Evolutionary conservation across 2,329 filamentous ascomycete species (phyloP).

Genomic region (Aureobasidium namibiae): DNA sequence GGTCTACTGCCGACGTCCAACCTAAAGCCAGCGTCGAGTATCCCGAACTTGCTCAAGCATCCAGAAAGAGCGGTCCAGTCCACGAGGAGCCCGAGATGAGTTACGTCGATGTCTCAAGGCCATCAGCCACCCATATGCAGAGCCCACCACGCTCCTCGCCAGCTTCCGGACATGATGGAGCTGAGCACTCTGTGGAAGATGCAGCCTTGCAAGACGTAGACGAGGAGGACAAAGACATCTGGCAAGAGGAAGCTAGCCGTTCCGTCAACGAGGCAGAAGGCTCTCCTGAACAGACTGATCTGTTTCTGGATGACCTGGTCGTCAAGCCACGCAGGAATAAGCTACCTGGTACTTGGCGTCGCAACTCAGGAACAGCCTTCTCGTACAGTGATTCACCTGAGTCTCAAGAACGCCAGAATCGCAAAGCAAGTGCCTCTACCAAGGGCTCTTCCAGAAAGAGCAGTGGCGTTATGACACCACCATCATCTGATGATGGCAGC

Average conservation of each 20-base stretch:
- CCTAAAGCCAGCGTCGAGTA: not conserved
- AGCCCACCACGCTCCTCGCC: not conserved
- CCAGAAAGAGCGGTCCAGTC: not conserved
- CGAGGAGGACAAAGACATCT: constrained; percentile 31
- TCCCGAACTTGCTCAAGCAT: not conserved
- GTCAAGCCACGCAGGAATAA: constrained; percentile 31
- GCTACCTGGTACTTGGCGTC: constrained; percentile 35
- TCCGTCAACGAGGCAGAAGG: constrained; percentile 18
- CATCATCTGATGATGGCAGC: constrained; percentile 23
- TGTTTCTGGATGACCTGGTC: constrained; percentile 21
- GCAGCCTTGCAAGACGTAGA: constrained; percentile 15
- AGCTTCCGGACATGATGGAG: not conserved
- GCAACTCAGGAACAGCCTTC: constrained; percentile 30
- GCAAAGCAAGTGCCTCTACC: constrained; percentile 13
- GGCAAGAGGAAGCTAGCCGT: constrained; percentile 41
- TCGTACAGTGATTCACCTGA: constrained; percentile 32
- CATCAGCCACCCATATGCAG: constrained; percentile 16
- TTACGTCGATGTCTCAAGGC: constrained; percentile 20
- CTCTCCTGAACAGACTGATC: constrained; percentile 12
- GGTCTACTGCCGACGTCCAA: not conserved
- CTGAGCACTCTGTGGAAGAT: not conserved
- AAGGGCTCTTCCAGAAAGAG: constrained; percentile 7
- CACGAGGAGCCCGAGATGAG: not conserved
- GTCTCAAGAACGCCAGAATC: constrained; percentile 8
- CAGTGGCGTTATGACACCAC: constrained; percentile 26